Base-by-base conservation (phyloP, 768 basidiomycete genomes). In the Lactarius sanguifluus region DNA sequence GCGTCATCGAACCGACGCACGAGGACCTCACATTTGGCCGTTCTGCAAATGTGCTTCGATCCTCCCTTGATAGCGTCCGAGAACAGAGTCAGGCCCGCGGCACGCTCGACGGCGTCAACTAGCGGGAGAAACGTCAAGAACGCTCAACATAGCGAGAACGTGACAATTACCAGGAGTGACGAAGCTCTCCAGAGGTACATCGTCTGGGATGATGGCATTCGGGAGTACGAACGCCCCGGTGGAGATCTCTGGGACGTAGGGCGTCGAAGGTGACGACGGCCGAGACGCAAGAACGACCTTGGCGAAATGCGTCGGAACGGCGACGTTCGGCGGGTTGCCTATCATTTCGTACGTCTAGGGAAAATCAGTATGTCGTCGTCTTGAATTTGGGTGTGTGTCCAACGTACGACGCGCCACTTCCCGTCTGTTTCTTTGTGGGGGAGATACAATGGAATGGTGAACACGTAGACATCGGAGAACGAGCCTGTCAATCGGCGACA, bases 291-390 rank as follows among this genome's bases (percentile, higher is more conserved):
- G 81, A 28, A 98, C 87, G 38, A 98, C 96, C 76, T 98, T 98
- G 38, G 96, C 96, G 75, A 98, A 98, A 75, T 99, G 97, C 6
- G 97, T 98, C 1, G 97, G 97, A 20, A 99, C 97, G 58, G 92
- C 82, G 65, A 98, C 81, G 72, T 91, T 93, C 13, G 95, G 94
- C 13, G 94, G 93, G 20, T 83, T 84, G 0, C 97, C 97, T 70
- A 99, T 98, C 52, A 99, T 90, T 82, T 99, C 96, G 75, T 98
- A 87, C 3, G 85, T 88, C 94, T 98, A 71, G 41, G 59, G 30
- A 52, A 41, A 38, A 60, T 34, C 0, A 34, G 34, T 9, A 34
- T 34, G 34, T 34, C 20, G 4, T 59, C 40, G 23, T 9, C 20
- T 47, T 15, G 30, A 32, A 15, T 23, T 23, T 50, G 32, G 16